phyloP scores from a whole-genome alignment of 2,329 filamentous ascomycete species.

The Ophiostoma himal-ulmi region DNA sequence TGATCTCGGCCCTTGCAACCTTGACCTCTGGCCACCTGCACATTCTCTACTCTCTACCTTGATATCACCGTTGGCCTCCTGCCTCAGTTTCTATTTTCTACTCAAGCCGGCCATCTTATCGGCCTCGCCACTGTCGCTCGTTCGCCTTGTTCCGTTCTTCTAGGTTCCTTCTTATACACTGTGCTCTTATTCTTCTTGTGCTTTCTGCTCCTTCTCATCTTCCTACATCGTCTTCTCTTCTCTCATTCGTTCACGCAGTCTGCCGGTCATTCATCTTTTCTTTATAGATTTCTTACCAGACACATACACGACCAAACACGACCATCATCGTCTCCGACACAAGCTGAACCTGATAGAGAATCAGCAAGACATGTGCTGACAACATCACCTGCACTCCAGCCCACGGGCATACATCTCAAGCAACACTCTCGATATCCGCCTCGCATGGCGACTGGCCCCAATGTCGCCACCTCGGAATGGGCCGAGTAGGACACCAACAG shows the following conservation, averaged over 20 bases:
- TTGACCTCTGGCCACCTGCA: neutral
- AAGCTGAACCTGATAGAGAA: no score
- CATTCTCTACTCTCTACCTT: neutral
- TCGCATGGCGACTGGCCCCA: slow-evolving; percentile 15
- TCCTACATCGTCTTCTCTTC: neutral
- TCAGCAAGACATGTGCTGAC: slow-evolving; percentile 6
- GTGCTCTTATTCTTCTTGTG: neutral
- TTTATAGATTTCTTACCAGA: neutral
- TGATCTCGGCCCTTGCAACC: neutral
- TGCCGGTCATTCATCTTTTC: neutral
- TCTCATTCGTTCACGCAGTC: neutral
- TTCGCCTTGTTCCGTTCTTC: neutral
- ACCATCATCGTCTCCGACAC: neutral
- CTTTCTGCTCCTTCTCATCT: neutral
- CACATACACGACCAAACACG: neutral
- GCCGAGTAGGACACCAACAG: slow-evolving; percentile 1
- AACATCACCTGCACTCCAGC: neutral
- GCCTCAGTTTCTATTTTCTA: neutral
- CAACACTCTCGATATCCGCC: neutral
- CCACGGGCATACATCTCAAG: slow-evolving; percentile 7
- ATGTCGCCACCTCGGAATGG: slow-evolving; percentile 14
- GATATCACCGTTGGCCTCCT: slow-evolving; percentile 3
- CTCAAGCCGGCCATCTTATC: neutral
- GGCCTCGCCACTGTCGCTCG: slow-evolving; percentile 4
- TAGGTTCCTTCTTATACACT: neutral